phyloP scores from a whole-genome alignment of 441 rosid species.

The Pelargonium australe region DNA sequence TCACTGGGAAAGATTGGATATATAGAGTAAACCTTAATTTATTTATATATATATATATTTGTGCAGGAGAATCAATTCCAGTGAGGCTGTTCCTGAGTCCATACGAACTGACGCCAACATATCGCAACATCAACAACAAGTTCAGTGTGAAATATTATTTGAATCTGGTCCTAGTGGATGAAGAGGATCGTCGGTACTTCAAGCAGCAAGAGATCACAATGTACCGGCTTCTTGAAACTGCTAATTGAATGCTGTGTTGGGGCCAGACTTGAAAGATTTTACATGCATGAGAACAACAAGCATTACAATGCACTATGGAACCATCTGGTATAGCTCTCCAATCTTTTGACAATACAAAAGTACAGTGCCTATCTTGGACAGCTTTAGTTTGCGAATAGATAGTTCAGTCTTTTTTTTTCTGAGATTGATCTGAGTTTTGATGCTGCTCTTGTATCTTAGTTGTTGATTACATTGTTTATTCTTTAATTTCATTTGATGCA shows the following conservation, averaged over 20 bases:
- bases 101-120: conserved; percentile 35
- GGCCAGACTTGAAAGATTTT: background rate
- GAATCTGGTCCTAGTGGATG: conserved; percentile 38
- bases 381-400: too few relatives aligned
- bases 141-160: conserved; percentile 38
- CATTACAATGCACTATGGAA: background rate
- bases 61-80: conserved; percentile 38
- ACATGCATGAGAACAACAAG: background rate
- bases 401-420: too few relatives aligned
- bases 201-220: conserved; percentile 41
- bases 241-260: conserved; percentile 6
- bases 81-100: conserved; percentile 36
- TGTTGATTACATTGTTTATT: too few relatives aligned
- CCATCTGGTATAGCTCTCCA: background rate
- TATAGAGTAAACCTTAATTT: background rate
- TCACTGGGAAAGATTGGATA: background rate
- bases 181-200: conserved; percentile 40
- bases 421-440: too few relatives aligned
- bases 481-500: too few relatives aligned
- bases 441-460: too few relatives aligned
- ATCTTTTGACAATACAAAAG: background rate
- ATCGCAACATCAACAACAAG: conserved; percentile 40
- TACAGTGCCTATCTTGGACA: too few relatives aligned
- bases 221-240: conserved; percentile 29
- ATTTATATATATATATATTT: background rate